Conservation (phyloP, 345 rosid species). For the Populus tremula region DNA sequence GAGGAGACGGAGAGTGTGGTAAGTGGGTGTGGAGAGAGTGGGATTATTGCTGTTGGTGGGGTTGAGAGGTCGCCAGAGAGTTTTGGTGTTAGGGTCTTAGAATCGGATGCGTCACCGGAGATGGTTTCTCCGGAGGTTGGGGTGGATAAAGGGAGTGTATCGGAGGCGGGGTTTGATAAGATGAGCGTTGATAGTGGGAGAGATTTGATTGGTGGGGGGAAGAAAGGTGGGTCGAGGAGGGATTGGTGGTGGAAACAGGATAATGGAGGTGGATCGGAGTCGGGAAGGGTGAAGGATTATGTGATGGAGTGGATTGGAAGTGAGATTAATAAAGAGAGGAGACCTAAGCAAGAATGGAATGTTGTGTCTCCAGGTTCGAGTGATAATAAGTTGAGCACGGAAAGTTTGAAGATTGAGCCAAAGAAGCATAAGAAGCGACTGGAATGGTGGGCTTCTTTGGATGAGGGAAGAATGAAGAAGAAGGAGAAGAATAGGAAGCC, state of each 20-base stretch:
- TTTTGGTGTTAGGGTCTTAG: slow-evolving; percentile 38
- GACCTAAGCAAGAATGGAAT: slow-evolving; percentile 47
- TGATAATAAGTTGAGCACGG: slow-evolving; percentile 26
- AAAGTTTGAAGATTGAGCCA: slow-evolving; percentile 28
- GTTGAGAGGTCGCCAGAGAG: slow-evolving; percentile 53
- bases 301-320: slow-evolving; percentile 83
- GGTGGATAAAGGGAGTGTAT: slow-evolving; percentile 44
- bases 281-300: slow-evolving; percentile 74
- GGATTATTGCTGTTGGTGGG: slow-evolving; percentile 11
- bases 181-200: slow-evolving; percentile 15
- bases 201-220: slow-evolving; percentile 6
- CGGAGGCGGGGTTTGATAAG: slow-evolving; percentile 38
- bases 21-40: slow-evolving; percentile 54
- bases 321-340: slow-evolving; percentile 67
- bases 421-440: slow-evolving; percentile 29
- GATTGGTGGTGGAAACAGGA: slow-evolving; percentile 40
- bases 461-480: slow-evolving; percentile 25
- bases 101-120: slow-evolving; percentile 44
- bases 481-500: slow-evolving; percentile 61
- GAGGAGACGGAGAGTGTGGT: slow-evolving; percentile 63
- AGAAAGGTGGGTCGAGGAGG: slow-evolving; percentile 19
- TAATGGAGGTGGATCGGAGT: slow-evolving; percentile 48
- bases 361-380: slow-evolving; percentile 31
- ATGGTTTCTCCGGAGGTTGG: slow-evolving; percentile 40
- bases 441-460: slow-evolving; percentile 35